Conservation (phyloP, 129 eudicot genomes). For the Apium graveolens region DNA sequence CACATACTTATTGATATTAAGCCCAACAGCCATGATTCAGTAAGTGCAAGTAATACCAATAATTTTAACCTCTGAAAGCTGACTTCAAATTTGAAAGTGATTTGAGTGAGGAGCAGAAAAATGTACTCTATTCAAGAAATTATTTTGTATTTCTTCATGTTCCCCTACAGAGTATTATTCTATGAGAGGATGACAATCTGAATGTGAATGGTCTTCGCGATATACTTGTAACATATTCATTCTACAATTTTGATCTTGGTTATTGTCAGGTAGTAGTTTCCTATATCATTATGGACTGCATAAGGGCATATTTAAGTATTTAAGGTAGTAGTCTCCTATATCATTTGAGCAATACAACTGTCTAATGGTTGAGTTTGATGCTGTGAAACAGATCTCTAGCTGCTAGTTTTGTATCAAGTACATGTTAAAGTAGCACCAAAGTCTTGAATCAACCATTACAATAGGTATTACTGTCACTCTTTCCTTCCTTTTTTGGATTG, state of each 20-base stretch:
- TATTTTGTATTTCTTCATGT: not conserved
- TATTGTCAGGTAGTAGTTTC: constrained; percentile 82
- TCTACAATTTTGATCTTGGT: constrained; percentile 97
- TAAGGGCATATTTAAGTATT: too few relatives aligned
- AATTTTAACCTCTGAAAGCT: not conserved
- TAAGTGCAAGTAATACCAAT: not conserved
- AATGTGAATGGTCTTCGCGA: constrained; percentile 69
- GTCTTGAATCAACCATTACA: not conserved
- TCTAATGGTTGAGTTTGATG: too few relatives aligned
- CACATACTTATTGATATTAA: not conserved
- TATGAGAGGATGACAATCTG: constrained; percentile 91
- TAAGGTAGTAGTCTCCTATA: too few relatives aligned
- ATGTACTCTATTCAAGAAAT: constrained; percentile 7
- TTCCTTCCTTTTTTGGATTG: not conserved
- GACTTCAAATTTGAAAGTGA: not conserved
- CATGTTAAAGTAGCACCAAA: not conserved
- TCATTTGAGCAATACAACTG: not conserved
- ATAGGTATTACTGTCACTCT: not conserved
- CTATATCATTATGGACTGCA: not conserved
- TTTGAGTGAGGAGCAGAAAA: not conserved
- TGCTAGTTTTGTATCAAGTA: not conserved
- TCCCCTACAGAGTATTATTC: constrained; percentile 62
- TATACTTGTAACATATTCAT: constrained; percentile 82
- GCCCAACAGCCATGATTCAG: not conserved
- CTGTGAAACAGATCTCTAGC: not conserved